phyloP scores from a whole-genome alignment of 805 yeast genomes.

The Cyberlindnera saturnus region DNA sequence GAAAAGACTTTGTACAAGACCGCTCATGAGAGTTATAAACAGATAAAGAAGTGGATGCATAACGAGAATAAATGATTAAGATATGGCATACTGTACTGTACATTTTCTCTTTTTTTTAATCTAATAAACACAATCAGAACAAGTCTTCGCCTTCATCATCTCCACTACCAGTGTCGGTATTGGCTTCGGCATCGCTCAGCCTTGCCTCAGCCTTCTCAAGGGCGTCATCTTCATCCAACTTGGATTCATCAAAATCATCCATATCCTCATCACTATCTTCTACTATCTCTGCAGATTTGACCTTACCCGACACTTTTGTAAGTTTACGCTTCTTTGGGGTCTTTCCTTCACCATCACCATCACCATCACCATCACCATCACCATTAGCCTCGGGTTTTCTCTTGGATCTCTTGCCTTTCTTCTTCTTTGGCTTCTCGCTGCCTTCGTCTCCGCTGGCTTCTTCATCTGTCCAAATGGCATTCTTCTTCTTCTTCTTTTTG shows the following conservation, averaged over 20 bases:
- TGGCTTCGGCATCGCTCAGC: constrained; percentile 12
- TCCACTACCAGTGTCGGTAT: constrained; percentile 5
- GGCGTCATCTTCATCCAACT: constrained; percentile 19
- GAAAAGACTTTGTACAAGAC: constrained; percentile 55
- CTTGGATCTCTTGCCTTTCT: constrained; percentile 14
- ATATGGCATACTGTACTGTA: background rate
- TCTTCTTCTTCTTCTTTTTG: constrained; percentile 30
- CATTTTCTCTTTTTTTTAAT: background rate
- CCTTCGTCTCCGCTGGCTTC: constrained; percentile 29
- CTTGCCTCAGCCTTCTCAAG: constrained; percentile 18
- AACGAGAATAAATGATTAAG: constrained; percentile 8
- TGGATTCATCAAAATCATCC: constrained; percentile 18
- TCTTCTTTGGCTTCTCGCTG: constrained; percentile 15
- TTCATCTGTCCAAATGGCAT: constrained; percentile 43
- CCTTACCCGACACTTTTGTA: constrained; percentile 18
- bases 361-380: constrained; percentile 17
- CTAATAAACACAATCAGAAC: constrained; percentile 1
- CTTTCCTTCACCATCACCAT: constrained; percentile 22
- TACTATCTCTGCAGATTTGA: constrained; percentile 32
- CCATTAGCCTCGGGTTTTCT: constrained; percentile 26
- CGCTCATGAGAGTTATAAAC: constrained; percentile 45
- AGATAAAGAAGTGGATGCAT: constrained; percentile 37
- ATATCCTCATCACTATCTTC: constrained; percentile 39
- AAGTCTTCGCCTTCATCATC: constrained; percentile 13
- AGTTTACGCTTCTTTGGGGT: constrained; percentile 11